Conservation (phyloP, 768 basidiomycete genomes). For the Boletus bicolor region DNA sequence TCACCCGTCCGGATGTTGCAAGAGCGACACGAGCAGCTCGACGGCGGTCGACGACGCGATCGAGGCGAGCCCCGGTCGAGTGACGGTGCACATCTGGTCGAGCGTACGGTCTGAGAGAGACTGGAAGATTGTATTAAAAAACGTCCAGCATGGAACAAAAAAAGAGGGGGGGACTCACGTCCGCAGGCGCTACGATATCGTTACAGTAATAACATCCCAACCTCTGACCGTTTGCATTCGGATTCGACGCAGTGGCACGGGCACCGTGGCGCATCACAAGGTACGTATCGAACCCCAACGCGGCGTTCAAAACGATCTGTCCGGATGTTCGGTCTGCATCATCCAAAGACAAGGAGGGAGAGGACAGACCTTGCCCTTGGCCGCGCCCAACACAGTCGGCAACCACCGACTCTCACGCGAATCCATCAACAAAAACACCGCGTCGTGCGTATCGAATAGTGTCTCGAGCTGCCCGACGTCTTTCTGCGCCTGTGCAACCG, state of each 20-base stretch:
- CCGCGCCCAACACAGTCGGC: slow-evolving; percentile 82
- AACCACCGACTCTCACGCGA: slow-evolving; percentile 98
- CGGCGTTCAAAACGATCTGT: slow-evolving; percentile 90
- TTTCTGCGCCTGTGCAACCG: slow-evolving; percentile 53
- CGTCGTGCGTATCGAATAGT: slow-evolving; percentile 85
- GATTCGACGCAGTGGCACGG: slow-evolving; percentile 35
- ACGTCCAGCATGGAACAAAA: neutral
- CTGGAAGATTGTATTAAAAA: slow-evolving; percentile 25
- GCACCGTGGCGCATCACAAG: slow-evolving; percentile 96
- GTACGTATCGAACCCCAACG: slow-evolving; percentile 93
- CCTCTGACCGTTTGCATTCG: slow-evolving; percentile 29
- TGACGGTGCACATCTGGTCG: slow-evolving; percentile 99
- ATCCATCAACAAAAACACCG: slow-evolving; percentile 92
- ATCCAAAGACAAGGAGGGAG: neutral
- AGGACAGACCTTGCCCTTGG: slow-evolving; percentile 71
- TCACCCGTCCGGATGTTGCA: slow-evolving; percentile 90
- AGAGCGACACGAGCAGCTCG: slow-evolving; percentile 81
- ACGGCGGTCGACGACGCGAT: slow-evolving; percentile 92
- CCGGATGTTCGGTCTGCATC: neutral
- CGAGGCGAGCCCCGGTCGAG: slow-evolving; percentile 88
- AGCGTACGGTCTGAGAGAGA: slow-evolving; percentile 85
- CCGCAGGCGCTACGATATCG: slow-evolving; percentile 93
- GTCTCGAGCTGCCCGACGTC: slow-evolving; percentile 72
- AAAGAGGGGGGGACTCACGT: slow-evolving; percentile 50
- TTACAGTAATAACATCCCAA: slow-evolving; percentile 99